Percentiles rank a stretch among this genome's conserved stretches.
Conservation (phyloP, 805 yeast genomes). For the Pichia thaimueangensis region DNA sequence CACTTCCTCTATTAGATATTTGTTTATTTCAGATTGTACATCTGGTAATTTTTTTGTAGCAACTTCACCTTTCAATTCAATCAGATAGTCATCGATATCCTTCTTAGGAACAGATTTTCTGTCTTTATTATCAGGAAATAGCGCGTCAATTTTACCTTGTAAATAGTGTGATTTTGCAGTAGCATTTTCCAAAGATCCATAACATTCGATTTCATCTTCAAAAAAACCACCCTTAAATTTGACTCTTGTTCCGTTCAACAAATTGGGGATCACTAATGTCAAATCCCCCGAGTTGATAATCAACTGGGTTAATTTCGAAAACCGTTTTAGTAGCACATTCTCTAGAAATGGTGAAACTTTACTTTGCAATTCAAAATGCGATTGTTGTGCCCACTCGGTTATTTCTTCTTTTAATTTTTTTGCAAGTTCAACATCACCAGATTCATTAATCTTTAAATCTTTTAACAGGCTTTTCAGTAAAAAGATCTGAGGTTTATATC, state of each 20-base stretch:
- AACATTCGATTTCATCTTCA: conserved; percentile 22
- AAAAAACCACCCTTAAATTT: conserved; percentile 23
- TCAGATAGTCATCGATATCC: neutral
- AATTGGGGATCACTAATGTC: conserved; percentile 25
- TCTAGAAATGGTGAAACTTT: conserved; percentile 27
- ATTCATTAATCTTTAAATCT: conserved; percentile 13
- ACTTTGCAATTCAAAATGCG: conserved; percentile 32
- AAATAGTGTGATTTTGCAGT: conserved; percentile 24
- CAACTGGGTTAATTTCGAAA: conserved; percentile 26
- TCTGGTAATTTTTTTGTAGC: conserved; percentile 22
- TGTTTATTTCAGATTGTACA: conserved; percentile 23
- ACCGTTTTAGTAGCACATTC: conserved; percentile 21
- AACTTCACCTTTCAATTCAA: neutral
- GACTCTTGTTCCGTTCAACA: conserved; percentile 22
- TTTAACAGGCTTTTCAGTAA: conserved; percentile 22
- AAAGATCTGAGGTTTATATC: conserved; percentile 23
- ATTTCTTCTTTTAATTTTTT: conserved; percentile 19
- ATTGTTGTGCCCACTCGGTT: conserved; percentile 28
- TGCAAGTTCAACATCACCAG: conserved; percentile 6
- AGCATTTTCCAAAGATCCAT: conserved; percentile 27
- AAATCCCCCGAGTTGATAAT: conserved; percentile 30
- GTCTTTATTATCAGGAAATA: conserved; percentile 12
- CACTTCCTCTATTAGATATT: conserved; percentile 20
- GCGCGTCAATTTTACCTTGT: conserved; percentile 27
- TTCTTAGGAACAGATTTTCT: neutral